Percentiles rank a stretch among this genome's conserved stretches.
Evolutionary conservation across 768 basidiomycete species (phyloP).

Genomic region (Sporobolomyces phaffii): DNA sequence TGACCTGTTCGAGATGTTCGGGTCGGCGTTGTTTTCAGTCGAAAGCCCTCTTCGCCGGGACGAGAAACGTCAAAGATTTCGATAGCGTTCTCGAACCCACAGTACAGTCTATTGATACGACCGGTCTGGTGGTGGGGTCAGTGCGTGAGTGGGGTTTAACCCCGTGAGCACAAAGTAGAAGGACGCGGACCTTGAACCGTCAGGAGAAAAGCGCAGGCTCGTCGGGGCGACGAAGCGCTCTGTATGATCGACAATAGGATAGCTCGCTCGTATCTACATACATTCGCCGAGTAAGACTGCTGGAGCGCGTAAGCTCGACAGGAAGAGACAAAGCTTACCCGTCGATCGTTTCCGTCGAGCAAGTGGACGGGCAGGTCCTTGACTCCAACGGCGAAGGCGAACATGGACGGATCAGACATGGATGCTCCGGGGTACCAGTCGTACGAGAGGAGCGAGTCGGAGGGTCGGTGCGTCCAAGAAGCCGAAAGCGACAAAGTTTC

Average conservation of each 20-base stretch:
- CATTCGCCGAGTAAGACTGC: too few relatives aligned
- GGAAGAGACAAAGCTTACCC: slow-evolving; percentile 53
- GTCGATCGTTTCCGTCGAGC: slow-evolving; percentile 61
- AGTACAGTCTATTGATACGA: slow-evolving; percentile 65
- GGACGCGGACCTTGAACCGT: slow-evolving; percentile 58
- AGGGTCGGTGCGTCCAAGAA: slow-evolving; percentile 1
- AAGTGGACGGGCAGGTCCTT: slow-evolving; percentile 79
- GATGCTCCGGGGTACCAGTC: slow-evolving; percentile 58
- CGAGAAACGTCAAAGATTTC: slow-evolving; percentile 71
- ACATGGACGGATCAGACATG: slow-evolving; percentile 56
- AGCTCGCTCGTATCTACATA: slow-evolving; percentile 81
- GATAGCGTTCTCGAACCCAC: slow-evolving; percentile 77
- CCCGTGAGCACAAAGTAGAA: not conserved
- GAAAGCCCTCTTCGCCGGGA: slow-evolving; percentile 64
- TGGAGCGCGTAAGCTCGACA: not conserved
- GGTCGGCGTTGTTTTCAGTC: slow-evolving; percentile 64
- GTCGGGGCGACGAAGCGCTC: slow-evolving; percentile 85
- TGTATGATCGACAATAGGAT: slow-evolving; percentile 85
- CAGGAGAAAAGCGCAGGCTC: slow-evolving; percentile 67
- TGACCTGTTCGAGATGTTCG: slow-evolving; percentile 77
- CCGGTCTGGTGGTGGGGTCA: too few relatives aligned
- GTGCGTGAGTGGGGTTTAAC: not conserved
- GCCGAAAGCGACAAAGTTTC: not conserved
- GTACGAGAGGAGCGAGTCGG: slow-evolving; percentile 33
- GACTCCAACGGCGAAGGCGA: slow-evolving; percentile 76